phyloP scores from a whole-genome alignment of 108 stramenopile genomes.

The Pinguiococcus pyrenoidosus region DNA sequence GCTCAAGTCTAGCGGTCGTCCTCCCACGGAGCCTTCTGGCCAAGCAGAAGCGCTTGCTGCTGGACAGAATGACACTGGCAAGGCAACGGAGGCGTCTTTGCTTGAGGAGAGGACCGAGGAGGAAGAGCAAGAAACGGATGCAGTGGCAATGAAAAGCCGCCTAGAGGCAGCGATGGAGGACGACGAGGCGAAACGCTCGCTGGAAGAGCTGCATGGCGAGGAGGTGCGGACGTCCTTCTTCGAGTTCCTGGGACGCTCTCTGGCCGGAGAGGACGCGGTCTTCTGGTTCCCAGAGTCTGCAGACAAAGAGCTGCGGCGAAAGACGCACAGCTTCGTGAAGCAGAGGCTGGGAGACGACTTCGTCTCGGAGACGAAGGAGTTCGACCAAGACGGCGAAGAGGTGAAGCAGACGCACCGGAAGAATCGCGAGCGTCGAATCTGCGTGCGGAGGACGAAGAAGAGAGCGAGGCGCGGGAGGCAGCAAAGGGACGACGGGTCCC shows the following conservation, averaged over 20 bases:
- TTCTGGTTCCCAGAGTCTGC: neutral
- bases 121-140: neutral
- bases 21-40: no score
- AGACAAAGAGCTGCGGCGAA: neutral
- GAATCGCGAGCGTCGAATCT: slow-evolving; percentile 10
- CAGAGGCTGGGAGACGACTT: slow-evolving; percentile 14
- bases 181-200: neutral
- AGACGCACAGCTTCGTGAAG: slow-evolving; percentile 17
- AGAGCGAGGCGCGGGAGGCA: slow-evolving; percentile 15
- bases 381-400: neutral
- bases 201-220: neutral
- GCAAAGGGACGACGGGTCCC: neutral
- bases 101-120: slow-evolving; percentile 7
- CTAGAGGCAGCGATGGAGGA: neutral
- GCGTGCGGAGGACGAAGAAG: slow-evolving; percentile 1
- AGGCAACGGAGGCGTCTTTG: slow-evolving; percentile 16
- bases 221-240: slow-evolving; percentile 1
- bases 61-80: no score
- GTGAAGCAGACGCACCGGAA: neutral
- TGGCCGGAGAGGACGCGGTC: neutral
- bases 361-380: slow-evolving; percentile 14
- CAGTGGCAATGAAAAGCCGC: no score
- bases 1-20: neutral
- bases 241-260: neutral
- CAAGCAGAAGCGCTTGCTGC: no score